Evolutionary conservation across 225 moss, liverwort and hornwort species (phyloP).

Genomic region (Anthoceros angustus): DNA sequence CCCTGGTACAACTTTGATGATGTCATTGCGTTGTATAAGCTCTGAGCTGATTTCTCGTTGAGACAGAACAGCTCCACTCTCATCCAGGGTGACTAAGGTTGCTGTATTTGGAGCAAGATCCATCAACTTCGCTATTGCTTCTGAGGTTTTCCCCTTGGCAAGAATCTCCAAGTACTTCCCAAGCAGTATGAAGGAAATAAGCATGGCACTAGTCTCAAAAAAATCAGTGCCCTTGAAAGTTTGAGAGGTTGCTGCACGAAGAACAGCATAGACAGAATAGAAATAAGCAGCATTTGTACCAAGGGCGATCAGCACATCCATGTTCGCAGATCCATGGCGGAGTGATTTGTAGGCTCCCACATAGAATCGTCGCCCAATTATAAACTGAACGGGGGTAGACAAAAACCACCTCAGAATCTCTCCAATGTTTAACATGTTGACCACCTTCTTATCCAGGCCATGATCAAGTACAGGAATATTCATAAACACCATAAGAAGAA

Average conservation of each 20-base stretch:
- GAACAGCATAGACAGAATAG: constrained; percentile 66
- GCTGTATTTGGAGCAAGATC: constrained; percentile 79
- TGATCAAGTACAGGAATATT: constrained; percentile 61
- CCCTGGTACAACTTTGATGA: constrained; percentile 90
- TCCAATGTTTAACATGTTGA: constrained; percentile 58
- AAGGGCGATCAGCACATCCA: constrained; percentile 83
- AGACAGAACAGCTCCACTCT: constrained; percentile 18
- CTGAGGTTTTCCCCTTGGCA: constrained; percentile 93
- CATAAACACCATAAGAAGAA: constrained; percentile 81
- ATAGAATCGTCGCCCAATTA: constrained; percentile 71
- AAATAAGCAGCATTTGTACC: constrained; percentile 98
- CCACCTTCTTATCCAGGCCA: constrained; percentile 41
- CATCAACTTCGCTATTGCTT: constrained; percentile 97
- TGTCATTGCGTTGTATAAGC: constrained; percentile 83
- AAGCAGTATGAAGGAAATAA: constrained; percentile 81
- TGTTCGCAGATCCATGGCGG: constrained; percentile 66
- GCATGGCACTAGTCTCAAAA: constrained; percentile 95
- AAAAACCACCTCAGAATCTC: constrained; percentile 60
- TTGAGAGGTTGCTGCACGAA: constrained; percentile 46
- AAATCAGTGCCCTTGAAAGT: constrained; percentile 75
- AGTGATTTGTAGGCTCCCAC: constrained; percentile 84
- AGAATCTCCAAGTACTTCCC: constrained; percentile 86
- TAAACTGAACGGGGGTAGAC: constrained; percentile 79
- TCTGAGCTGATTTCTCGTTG: constrained; percentile 71
- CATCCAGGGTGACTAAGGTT: constrained; percentile 36